These are phyloP conservation scores for Penicillium brevicompactum DNA, from an alignment of 2,329 filamentous ascomycete genomes.

Conservation along the genomic window DNA sequence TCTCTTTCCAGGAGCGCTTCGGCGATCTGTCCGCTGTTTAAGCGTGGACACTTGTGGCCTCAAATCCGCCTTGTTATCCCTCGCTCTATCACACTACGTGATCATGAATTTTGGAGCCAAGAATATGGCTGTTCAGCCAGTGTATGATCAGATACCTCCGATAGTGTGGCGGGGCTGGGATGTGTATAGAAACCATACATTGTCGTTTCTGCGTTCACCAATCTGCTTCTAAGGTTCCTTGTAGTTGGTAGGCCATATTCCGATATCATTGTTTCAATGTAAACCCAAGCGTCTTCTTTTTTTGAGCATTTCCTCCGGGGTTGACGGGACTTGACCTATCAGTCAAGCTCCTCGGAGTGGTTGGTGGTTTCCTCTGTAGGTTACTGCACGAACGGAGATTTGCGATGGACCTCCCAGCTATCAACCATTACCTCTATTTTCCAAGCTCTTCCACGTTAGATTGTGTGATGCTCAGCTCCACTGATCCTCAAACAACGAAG, in stretches of 20 bases:
- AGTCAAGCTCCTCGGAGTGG: no score
- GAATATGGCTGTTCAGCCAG: conserved; percentile 23
- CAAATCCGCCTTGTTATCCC: conserved; percentile 33
- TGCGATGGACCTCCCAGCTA: no score
- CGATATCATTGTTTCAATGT: no score
- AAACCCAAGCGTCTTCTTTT: no score
- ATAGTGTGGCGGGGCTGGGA: conserved; percentile 36
- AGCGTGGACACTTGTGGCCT: conserved; percentile 43
- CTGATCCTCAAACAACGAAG: no score
- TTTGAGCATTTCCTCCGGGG: no score
- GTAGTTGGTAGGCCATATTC: not conserved
- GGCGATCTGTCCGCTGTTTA: conserved; percentile 95
- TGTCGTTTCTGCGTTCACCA: conserved; percentile 30
- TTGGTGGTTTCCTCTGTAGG: no score
- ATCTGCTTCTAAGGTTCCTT: not conserved
- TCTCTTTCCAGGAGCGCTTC: conserved; percentile 82
- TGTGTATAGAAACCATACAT: conserved; percentile 46
- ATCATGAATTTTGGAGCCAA: conserved; percentile 33
- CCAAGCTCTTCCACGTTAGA: no score
- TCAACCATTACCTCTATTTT: no score
- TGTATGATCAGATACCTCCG: conserved; percentile 23
- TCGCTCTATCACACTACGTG: conserved; percentile 33
- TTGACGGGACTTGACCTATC: no score
- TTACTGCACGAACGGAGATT: no score
- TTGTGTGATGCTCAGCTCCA: no score